Percentiles rank a stretch among this genome's conserved stretches.
These are phyloP conservation scores for Cercospora berteroae DNA, from an alignment of 2,329 filamentous ascomycete species.

Conservation along the genomic window DNA sequence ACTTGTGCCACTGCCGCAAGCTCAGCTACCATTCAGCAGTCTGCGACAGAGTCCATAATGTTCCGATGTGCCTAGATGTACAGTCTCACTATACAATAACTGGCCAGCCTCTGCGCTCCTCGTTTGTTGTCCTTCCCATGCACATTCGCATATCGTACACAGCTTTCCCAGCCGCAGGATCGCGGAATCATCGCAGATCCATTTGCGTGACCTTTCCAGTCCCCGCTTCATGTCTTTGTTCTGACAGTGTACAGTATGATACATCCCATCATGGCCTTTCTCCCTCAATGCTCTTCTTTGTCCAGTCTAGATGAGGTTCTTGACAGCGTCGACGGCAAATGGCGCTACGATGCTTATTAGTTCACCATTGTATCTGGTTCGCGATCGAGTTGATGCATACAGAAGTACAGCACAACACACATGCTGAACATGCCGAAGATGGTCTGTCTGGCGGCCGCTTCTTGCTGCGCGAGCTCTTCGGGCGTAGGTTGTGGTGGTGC, in stretches of 20 bases:
- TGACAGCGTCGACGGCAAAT: constrained; percentile 55
- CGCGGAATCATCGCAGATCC: background rate
- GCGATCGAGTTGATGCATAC: constrained; percentile 50
- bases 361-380: too few species aligned
- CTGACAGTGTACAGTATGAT: constrained; percentile 33
- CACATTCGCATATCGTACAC: background rate
- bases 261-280: constrained; percentile 6
- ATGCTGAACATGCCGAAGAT: constrained; percentile 66
- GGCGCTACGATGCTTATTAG: constrained; percentile 42
- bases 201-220: too few species aligned
- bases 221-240: too few species aligned
- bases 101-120: background rate
- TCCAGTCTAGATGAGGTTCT: constrained; percentile 45
- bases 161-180: background rate
- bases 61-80: background rate
- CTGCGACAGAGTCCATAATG: background rate
- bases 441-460: constrained; percentile 65
- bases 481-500: constrained; percentile 68
- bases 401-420: constrained; percentile 70
- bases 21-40: background rate
- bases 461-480: constrained; percentile 66
- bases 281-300: background rate
- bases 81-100: background rate
- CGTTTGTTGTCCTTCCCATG: background rate
- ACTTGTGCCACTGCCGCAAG: background rate